Percentiles rank a stretch among this genome's conserved stretches.
phyloP scores from a whole-genome alignment of 2,329 filamentous ascomycete species.

The Tolypocladium sp. region DNA sequence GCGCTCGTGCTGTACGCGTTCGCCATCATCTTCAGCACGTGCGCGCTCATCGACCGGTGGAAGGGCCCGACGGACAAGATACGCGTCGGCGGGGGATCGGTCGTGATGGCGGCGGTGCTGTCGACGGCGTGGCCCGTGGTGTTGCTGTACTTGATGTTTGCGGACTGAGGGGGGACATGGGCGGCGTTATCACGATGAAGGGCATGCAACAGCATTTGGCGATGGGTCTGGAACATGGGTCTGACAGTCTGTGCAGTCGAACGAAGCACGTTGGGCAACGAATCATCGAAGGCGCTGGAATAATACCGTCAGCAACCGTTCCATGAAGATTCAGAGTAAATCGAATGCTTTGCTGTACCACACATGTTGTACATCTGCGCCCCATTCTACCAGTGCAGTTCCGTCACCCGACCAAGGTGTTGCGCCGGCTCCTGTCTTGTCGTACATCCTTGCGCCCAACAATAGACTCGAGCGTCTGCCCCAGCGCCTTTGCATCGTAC shows the following conservation, averaged over 20 bases:
- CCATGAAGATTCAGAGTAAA: not conserved
- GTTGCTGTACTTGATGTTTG: slow-evolving; percentile 20
- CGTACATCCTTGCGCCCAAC: slow-evolving; percentile 46
- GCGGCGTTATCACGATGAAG: not conserved
- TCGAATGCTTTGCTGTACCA: not conserved
- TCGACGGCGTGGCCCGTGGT: slow-evolving; percentile 27
- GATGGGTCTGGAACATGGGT: not conserved
- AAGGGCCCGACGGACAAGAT: slow-evolving; percentile 26
- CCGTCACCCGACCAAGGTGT: slow-evolving; percentile 28
- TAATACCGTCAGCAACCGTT: not conserved
- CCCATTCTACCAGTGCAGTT: not conserved
- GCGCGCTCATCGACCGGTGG: slow-evolving; percentile 33
- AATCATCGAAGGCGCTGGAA: not conserved
- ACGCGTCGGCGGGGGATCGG: slow-evolving; percentile 15
- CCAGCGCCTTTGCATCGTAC: slow-evolving; percentile 70
- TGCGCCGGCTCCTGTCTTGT: slow-evolving; percentile 30
- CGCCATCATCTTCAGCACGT: slow-evolving; percentile 32
- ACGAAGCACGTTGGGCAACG: not conserved
- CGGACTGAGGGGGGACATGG: slow-evolving; percentile 3
- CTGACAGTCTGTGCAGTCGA: too few relatives aligned
- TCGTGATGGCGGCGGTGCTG: slow-evolving; percentile 20
- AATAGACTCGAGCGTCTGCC: slow-evolving; percentile 68
- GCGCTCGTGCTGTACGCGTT: slow-evolving; percentile 23
- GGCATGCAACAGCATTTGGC: not conserved
- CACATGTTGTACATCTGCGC: not conserved